Conservation (phyloP, 208 protist genomes). For the Trypanosoma boissoni region DNA sequence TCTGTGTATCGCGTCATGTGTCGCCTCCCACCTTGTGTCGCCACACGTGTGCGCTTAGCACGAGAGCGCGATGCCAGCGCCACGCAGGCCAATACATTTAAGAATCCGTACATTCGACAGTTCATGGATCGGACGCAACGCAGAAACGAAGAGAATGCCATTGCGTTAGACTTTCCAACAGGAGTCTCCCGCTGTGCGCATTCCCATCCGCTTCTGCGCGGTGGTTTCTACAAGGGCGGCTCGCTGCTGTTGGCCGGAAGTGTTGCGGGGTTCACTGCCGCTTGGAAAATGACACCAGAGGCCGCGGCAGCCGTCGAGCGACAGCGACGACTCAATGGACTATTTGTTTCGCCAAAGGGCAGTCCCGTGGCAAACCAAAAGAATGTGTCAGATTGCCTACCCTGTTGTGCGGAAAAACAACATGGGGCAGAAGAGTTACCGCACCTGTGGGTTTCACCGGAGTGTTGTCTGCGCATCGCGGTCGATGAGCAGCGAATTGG, state of each 20-base stretch:
- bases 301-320: constrained; percentile 20
- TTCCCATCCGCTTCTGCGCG: constrained; percentile 18
- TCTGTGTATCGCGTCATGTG: constrained; percentile 64
- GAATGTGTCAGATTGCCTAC: background rate
- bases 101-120: constrained; percentile 43
- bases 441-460: constrained; percentile 14
- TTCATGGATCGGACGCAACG: background rate
- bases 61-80: no score
- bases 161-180: background rate
- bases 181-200: constrained; percentile 16
- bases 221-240: constrained; percentile 20
- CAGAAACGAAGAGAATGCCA: background rate
- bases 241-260: constrained; percentile 18
- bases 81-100: no score
- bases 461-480: constrained; percentile 17
- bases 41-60: constrained; percentile 17
- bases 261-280: constrained; percentile 17
- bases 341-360: constrained; percentile 20
- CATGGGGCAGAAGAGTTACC: background rate
- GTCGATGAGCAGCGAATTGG: constrained; percentile 5
- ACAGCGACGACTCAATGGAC: constrained; percentile 17
- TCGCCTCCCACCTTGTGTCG: constrained; percentile 47
- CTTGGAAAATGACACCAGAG: constrained; percentile 15
- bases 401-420: background rate
- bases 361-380: no score